A percentile compares a stretch with the other conserved stretches of the same genome.
These are phyloP conservation scores for Tagetes patula DNA, from an alignment of 129 eudicot genomes.

Conservation along the genomic window DNA sequence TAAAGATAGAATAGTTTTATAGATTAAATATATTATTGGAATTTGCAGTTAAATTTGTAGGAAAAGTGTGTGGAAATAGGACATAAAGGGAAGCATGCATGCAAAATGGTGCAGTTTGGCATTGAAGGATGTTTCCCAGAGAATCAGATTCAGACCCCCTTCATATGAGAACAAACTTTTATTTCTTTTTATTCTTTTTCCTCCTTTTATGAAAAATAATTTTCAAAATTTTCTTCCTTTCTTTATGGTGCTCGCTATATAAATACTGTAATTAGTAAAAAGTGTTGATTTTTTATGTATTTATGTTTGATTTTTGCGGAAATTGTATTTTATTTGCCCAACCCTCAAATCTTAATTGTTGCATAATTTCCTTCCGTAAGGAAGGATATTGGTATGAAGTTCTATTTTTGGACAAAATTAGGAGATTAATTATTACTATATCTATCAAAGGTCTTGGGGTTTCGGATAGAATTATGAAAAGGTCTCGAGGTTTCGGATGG, in stretches of 20 bases:
- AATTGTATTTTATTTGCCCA: conserved; percentile 26
- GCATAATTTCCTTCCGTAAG: conserved; percentile 8
- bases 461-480: too few species aligned
- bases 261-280: conserved; percentile 33
- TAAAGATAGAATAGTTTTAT: conserved; percentile 19
- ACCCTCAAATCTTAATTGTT: not conserved
- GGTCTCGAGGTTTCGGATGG: too few species aligned
- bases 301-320: conserved; percentile 30
- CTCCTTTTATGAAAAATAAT: conserved; percentile 3
- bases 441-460: too few species aligned
- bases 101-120: conserved; percentile 24
- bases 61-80: conserved; percentile 29
- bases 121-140: conserved; percentile 32
- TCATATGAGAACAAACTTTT: conserved; percentile 27
- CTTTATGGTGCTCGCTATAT: conserved; percentile 28
- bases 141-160: conserved; percentile 29
- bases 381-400: not conserved
- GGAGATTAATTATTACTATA: not conserved
- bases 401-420: not conserved
- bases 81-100: conserved; percentile 26
- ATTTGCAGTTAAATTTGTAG: conserved; percentile 20
- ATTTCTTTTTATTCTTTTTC: not conserved
- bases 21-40: conserved; percentile 9
- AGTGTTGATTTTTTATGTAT: conserved; percentile 23
- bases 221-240: conserved; percentile 10